These are phyloP conservation scores for Daucus carota DNA, from an alignment of 129 eudicot genomes.

Conservation along the genomic window DNA sequence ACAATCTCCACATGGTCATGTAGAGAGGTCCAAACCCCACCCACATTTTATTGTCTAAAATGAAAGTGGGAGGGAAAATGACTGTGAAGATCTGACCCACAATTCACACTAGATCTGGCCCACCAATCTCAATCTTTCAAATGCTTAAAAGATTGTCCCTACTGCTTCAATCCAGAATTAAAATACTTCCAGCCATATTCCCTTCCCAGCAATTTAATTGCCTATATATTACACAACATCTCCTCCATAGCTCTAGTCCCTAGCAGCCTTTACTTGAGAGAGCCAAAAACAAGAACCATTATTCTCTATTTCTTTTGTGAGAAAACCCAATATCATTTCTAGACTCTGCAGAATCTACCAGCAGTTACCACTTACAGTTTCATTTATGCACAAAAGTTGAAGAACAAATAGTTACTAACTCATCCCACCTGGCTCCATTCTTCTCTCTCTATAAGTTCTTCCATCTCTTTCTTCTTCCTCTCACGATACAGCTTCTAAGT, in stretches of 20 bases:
- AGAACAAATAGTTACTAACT: background rate
- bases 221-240: conserved; percentile 36
- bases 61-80: conserved; percentile 42
- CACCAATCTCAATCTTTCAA: conserved; percentile 11
- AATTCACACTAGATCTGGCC: conserved; percentile 39
- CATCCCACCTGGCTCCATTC: conserved; percentile 6
- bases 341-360: conserved; percentile 28
- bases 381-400: conserved; percentile 9
- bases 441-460: background rate
- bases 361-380: conserved; percentile 14
- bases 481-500: background rate
- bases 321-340: conserved; percentile 35
- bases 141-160: background rate
- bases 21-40: conserved; percentile 54
- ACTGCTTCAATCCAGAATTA: conserved; percentile 27
- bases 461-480: background rate
- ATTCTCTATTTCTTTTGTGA: conserved; percentile 11
- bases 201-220: conserved; percentile 22
- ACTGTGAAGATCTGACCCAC: conserved; percentile 57
- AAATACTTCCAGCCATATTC: conserved; percentile 35
- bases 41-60: conserved; percentile 77
- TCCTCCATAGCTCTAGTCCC: conserved; percentile 29
- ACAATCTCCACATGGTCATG: conserved; percentile 73
- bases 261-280: conserved; percentile 36
- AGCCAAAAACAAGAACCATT: conserved; percentile 35